Evolutionary conservation across 257 asterid species (phyloP).

Genomic region (Fraxinus anomala): DNA sequence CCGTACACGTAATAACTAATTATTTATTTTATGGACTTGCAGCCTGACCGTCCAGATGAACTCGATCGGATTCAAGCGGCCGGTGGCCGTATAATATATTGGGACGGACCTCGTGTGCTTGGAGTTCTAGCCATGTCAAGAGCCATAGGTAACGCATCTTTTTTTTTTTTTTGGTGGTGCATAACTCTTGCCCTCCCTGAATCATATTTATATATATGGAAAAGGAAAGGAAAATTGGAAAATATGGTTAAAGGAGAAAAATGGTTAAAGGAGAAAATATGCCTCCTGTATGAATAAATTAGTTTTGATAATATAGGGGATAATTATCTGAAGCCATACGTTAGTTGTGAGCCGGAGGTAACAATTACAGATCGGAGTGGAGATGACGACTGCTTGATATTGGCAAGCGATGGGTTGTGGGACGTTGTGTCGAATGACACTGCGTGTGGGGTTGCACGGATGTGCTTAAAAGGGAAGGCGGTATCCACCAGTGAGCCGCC

Average conservation of each 20-base stretch:
- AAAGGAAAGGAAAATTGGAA: no score
- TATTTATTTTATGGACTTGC: not conserved
- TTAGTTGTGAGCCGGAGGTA: constrained; percentile 76
- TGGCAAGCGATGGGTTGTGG: constrained; percentile 88
- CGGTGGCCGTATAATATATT: constrained; percentile 73
- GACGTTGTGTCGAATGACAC: constrained; percentile 75
- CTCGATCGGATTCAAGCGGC: constrained; percentile 64
- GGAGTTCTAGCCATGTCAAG: constrained; percentile 91
- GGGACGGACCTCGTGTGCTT: constrained; percentile 83
- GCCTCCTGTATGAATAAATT: no score
- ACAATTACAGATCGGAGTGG: constrained; percentile 52
- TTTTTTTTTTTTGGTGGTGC: no score
- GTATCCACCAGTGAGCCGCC: not conserved
- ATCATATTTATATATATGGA: no score
- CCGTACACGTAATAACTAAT: not conserved
- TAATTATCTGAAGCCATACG: constrained; percentile 68
- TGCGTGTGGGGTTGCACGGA: constrained; percentile 61
- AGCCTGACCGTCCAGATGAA: constrained; percentile 92
- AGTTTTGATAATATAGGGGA: constrained; percentile 43
- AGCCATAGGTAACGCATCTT: constrained; percentile 56
- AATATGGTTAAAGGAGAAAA: no score
- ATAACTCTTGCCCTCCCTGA: no score
- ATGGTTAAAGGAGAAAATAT: no score
- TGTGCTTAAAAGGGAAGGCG: constrained; percentile 51
- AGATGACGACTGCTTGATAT: constrained; percentile 68